A percentile compares a stretch with the other conserved stretches of the same genome.
These are phyloP conservation scores for Striga hermonthica DNA, from an alignment of 305 asterid species.

Conservation along the genomic window DNA sequence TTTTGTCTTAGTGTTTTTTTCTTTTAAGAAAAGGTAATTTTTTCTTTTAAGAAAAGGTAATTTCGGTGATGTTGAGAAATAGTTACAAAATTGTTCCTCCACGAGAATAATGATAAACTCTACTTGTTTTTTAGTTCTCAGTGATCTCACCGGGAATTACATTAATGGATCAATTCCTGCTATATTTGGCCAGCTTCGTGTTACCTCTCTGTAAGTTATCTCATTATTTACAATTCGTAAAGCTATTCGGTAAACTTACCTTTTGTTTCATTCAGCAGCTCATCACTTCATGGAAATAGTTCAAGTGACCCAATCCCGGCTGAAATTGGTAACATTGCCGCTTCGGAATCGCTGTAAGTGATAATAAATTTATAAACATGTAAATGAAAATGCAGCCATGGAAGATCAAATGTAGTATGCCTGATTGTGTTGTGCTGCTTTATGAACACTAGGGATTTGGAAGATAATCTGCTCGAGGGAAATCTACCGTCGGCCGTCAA, in stretches of 20 bases:
- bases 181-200: conserved; percentile 46
- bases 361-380: conserved; percentile 3
- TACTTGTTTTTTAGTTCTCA: conserved; percentile 25
- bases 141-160: conserved; percentile 73
- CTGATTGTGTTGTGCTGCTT: conserved; percentile 29
- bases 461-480: conserved; percentile 78
- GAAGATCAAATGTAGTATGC: background rate
- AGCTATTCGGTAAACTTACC: background rate
- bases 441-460: conserved; percentile 48
- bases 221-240: background rate
- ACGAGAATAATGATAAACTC: background rate
- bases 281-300: conserved; percentile 74
- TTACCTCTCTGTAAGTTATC: conserved; percentile 52
- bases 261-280: conserved; percentile 36
- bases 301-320: conserved; percentile 60
- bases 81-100: too few relatives aligned
- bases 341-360: conserved; percentile 67
- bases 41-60: too few relatives aligned
- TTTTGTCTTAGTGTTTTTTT: too few relatives aligned
- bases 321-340: conserved; percentile 66
- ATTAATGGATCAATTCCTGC: conserved; percentile 74
- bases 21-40: too few relatives aligned
- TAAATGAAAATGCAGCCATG: background rate
- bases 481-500: conserved; percentile 28
- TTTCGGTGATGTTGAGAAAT: too few relatives aligned